These are phyloP conservation scores for Cutaneotrichosporon sp. DNA, from an alignment of 1,284 basidiomycete genomes.

Conservation along the genomic window DNA sequence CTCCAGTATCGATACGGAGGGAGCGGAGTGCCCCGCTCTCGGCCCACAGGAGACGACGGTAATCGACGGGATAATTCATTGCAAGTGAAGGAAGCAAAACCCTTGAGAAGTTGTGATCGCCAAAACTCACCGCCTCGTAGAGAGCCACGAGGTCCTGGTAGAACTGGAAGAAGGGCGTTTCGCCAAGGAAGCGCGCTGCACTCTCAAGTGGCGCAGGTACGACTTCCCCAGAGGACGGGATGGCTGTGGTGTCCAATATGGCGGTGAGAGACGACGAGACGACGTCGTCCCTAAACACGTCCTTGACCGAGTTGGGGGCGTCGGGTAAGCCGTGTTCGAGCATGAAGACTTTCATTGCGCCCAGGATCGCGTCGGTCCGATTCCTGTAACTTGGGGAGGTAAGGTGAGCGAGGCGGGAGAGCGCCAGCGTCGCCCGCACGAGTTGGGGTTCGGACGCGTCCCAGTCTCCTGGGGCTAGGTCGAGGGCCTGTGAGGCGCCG, in stretches of 20 bases:
- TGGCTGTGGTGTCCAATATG: slow-evolving; percentile 54
- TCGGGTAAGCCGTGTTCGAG: slow-evolving; percentile 65
- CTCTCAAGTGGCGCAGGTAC: slow-evolving; percentile 58
- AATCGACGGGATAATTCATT: slow-evolving; percentile 71
- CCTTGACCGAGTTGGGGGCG: slow-evolving; percentile 55
- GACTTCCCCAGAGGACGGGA: slow-evolving; percentile 3
- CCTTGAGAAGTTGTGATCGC: slow-evolving; percentile 70
- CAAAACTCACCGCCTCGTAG: slow-evolving; percentile 88
- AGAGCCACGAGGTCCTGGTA: slow-evolving; percentile 88
- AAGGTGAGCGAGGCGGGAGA: slow-evolving; percentile 49
- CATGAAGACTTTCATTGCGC: slow-evolving; percentile 92
- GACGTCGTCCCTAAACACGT: slow-evolving; percentile 55
- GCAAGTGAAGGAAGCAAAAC: slow-evolving; percentile 75
- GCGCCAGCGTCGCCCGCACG: slow-evolving; percentile 64
- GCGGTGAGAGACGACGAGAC: slow-evolving; percentile 64
- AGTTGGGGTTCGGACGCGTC: slow-evolving; percentile 76
- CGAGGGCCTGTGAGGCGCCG: slow-evolving; percentile 70
- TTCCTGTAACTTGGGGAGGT: neutral
- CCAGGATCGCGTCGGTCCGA: slow-evolving; percentile 58
- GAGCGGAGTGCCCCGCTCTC: slow-evolving; percentile 65
- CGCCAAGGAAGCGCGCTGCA: slow-evolving; percentile 65
- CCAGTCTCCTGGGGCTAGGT: slow-evolving; percentile 68
- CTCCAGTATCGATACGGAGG: slow-evolving; percentile 53
- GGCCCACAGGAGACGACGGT: slow-evolving; percentile 78
- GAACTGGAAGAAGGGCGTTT: slow-evolving; percentile 81